phyloP scores from a whole-genome alignment of 441 rosid species.

The Capsella rubella region DNA sequence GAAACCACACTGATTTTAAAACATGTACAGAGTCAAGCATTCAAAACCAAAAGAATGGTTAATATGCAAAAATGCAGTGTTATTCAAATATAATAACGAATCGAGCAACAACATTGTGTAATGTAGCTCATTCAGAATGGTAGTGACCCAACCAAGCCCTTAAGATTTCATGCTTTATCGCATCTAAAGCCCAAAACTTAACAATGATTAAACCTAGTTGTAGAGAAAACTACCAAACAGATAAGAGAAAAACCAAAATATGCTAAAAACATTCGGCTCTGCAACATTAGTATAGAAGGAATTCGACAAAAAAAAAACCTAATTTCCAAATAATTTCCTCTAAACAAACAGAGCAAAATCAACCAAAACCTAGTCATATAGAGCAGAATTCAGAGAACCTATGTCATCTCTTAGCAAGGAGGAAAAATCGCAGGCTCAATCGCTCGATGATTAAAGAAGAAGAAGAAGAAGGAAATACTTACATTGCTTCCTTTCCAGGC shows the following conservation, averaged over 20 bases:
- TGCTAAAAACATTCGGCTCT: too few relatives aligned
- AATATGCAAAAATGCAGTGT: too few relatives aligned
- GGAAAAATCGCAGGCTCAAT: constrained; percentile 27
- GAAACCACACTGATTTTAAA: not conserved
- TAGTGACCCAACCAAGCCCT: not conserved
- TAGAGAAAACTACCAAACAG: too few relatives aligned
- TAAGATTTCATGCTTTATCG: not conserved
- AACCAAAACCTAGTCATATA: not conserved
- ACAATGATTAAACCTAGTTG: too few relatives aligned
- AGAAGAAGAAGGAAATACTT: not conserved
- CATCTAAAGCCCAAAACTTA: not conserved
- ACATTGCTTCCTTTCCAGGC: constrained; percentile 33
- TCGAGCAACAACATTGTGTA: not conserved
- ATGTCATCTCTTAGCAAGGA: not conserved
- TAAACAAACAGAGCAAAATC: not conserved
- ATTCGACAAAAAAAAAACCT: not conserved
- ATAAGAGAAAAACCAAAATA: too few relatives aligned
- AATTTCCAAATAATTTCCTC: constrained; percentile 10
- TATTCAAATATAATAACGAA: not conserved
- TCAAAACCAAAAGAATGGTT: not conserved
- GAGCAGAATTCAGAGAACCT: constrained; percentile 8
- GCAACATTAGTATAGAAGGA: too few relatives aligned
- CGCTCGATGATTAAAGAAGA: not conserved
- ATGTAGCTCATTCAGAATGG: not conserved
- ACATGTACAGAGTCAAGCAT: not conserved